phyloP scores from a whole-genome alignment of 2,329 filamentous ascomycete species.

The Fusarium begoniae region DNA sequence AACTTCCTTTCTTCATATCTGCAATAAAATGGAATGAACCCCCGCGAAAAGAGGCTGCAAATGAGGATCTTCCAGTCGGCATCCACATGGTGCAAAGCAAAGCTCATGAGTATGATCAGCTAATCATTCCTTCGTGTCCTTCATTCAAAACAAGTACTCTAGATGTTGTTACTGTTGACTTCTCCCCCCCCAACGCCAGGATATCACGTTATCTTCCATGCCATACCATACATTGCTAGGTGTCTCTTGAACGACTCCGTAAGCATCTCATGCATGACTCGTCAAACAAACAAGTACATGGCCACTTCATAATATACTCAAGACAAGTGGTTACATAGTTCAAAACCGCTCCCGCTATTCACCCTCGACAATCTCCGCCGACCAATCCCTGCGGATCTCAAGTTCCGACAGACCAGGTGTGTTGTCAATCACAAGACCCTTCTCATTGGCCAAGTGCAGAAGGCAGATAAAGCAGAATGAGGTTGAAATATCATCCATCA shows the following conservation, averaged over 20 bases:
- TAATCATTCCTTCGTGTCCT: slow-evolving; percentile 29
- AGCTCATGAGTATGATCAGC: background rate
- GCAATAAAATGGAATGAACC: background rate
- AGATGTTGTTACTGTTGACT: slow-evolving; percentile 19
- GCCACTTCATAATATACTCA: background rate
- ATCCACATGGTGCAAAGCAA: background rate
- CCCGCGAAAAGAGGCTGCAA: background rate
- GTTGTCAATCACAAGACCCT: slow-evolving; percentile 81
- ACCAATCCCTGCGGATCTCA: slow-evolving; percentile 69
- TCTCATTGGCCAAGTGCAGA: slow-evolving; percentile 91
- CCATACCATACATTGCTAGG: background rate
- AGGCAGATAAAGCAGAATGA: slow-evolving; percentile 93
- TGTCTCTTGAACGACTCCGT: slow-evolving; percentile 12
- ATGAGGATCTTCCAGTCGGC: background rate
- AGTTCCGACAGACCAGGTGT: slow-evolving; percentile 67
- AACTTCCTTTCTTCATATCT: background rate
- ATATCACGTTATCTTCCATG: slow-evolving; percentile 28
- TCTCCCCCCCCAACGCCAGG: slow-evolving; percentile 32
- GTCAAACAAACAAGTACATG: background rate
- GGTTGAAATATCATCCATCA: slow-evolving; percentile 94
- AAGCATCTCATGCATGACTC: slow-evolving; percentile 7
- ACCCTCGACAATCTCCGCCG: slow-evolving; percentile 63
- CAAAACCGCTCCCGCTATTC: slow-evolving; percentile 39
- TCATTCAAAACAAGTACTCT: slow-evolving; percentile 19
- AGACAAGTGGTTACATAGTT: background rate